These are phyloP conservation scores for Euptelea pleiosperma DNA, from an alignment of 164 flowering plant genomes.

Conservation along the genomic window DNA sequence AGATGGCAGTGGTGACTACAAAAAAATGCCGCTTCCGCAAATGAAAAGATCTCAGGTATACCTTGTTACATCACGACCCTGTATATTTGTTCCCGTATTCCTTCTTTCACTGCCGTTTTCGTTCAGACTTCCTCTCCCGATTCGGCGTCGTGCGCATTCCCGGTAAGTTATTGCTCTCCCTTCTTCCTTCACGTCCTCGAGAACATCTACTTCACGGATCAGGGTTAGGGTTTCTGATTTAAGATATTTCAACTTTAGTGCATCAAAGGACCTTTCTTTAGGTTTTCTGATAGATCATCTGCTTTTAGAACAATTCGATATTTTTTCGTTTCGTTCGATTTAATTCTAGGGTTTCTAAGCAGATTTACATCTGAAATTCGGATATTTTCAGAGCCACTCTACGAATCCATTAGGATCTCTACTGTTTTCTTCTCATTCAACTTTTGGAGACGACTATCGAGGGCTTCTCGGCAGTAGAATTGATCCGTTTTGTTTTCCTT, in stretches of 20 bases:
- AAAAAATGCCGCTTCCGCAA: too few species aligned
- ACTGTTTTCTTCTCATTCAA: background rate
- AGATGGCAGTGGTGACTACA: too few species aligned
- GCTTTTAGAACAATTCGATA: background rate
- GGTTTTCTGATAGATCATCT: background rate
- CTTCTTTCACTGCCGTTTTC: too few species aligned
- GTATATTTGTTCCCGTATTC: too few species aligned
- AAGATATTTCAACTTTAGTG: background rate
- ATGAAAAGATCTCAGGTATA: too few species aligned
- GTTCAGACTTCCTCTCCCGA: too few species aligned
- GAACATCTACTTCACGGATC: background rate
- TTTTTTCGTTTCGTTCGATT: background rate
- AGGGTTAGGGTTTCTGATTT: conserved; percentile 5
- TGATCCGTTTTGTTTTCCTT: background rate
- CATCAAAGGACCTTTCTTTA: background rate
- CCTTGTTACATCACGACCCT: too few species aligned
- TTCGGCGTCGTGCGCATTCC: background rate
- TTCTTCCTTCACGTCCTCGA: too few species aligned
- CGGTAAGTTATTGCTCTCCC: background rate
- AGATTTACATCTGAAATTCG: background rate
- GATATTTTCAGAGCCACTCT: background rate
- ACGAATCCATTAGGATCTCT: background rate
- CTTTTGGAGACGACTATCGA: background rate
- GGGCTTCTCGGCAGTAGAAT: background rate
- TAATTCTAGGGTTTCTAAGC: background rate